Evolutionary conservation across 495 filamentous ascomycete genomes (phyloP).

Genomic region (Aspergillus incahuasiensis): DNA sequence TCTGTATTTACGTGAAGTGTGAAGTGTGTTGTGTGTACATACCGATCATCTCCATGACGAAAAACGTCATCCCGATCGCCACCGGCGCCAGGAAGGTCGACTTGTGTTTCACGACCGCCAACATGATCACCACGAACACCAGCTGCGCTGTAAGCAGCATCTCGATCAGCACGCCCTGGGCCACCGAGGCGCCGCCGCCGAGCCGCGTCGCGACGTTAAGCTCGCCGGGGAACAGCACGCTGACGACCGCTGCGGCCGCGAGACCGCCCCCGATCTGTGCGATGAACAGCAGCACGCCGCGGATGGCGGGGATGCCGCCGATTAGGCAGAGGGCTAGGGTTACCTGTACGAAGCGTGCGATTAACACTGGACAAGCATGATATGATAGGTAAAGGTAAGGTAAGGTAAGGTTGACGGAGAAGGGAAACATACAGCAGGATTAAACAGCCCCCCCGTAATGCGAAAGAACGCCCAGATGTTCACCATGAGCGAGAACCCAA

Average conservation of each 20-base stretch:
- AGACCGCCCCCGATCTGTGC: slow-evolving; percentile 58
- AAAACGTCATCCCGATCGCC: slow-evolving; percentile 69
- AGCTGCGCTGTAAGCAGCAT: slow-evolving; percentile 74
- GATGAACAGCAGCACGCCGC: slow-evolving; percentile 46
- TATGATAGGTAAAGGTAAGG: no score
- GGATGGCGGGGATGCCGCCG: slow-evolving; percentile 50
- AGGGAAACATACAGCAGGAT: slow-evolving; percentile 57
- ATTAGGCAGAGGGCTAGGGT: slow-evolving; percentile 54
- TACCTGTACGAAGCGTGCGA: no score
- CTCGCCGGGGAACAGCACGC: slow-evolving; percentile 56
- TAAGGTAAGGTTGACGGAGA: no score
- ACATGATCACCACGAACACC: slow-evolving; percentile 77
- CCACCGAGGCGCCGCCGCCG: slow-evolving; percentile 50
- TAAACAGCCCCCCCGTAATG: slow-evolving; percentile 48
- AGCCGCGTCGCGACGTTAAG: slow-evolving; percentile 58
- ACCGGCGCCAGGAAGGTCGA: slow-evolving; percentile 74
- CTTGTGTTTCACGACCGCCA: slow-evolving; percentile 79
- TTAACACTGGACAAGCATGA: no score
- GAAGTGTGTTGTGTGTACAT: slow-evolving; percentile 7
- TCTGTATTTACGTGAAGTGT: no score
- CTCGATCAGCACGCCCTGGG: slow-evolving; percentile 73
- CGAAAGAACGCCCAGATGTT: slow-evolving; percentile 64
- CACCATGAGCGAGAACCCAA: slow-evolving; percentile 70
- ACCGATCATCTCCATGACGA: slow-evolving; percentile 65
- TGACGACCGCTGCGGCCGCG: slow-evolving; percentile 57